Base-by-base conservation (phyloP, 2,329 filamentous ascomycete genomes). In the Ascochyta clinopodiicola region DNA sequence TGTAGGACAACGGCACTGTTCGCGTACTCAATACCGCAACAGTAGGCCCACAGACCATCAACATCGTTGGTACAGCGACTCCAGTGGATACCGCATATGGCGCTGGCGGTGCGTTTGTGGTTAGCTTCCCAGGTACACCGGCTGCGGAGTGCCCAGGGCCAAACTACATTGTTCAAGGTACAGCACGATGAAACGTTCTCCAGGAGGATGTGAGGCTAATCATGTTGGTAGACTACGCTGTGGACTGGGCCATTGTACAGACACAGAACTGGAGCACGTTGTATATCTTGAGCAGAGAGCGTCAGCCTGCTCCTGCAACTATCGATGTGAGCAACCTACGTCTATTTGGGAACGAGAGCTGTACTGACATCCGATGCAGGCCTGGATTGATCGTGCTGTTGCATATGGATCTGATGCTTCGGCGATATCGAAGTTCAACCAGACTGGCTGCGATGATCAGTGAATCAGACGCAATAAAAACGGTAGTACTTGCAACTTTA, bases 101-200 rank as follows among this genome's bases (percentile, higher is more conserved):
- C 9, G 45, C 49, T 2, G 63, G 53, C 1, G 68, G 68, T 5
- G 64, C 57, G 6, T 70, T 72, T 13, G 53, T 58, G 6, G 68
- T 72, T 47, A 58, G 45, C 38, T 72, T 71, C 43, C 69, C 67
- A 13, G 54, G 58, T 2, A 61, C 57, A 3, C 49, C 62, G 6
- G 35, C 13, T 12, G 42, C 54, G 12, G 52, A 51, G 13, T 72
- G 68, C 47, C 64, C 60, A 0, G 68, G 69, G 13, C 68, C 69
- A 0, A 70, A 70, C 43, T 72, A 72, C 45, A 68, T 72, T 43
- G 69, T 72, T 19, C 68, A 72, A 56, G 66, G 66, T 67, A 56
- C 1, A 59, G 19, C 9, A 31, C 15, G 9, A 12, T 32, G 8
- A 0, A 29, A 24, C 25, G 2, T 9, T 21, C 2, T 1, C n/a